These are phyloP conservation scores for Marasmius tenuissimus DNA, from an alignment of 1,284 basidiomycete genomes.

Conservation along the genomic window DNA sequence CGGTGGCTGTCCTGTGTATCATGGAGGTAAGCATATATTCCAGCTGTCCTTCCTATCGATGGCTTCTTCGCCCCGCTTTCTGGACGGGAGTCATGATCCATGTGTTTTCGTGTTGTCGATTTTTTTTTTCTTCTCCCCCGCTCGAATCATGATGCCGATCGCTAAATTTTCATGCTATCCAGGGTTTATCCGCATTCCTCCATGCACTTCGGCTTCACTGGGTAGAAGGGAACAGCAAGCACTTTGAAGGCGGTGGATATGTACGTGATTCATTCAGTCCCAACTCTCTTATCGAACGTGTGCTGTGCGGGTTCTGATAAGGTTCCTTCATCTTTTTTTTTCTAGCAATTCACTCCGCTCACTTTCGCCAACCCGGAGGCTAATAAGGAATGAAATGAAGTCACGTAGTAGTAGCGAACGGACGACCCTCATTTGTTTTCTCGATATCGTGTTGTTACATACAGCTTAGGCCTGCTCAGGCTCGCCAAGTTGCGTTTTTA, in stretches of 20 bases:
- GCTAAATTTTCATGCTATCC: background rate
- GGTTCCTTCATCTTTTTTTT: slow-evolving; percentile 26
- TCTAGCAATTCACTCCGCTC: slow-evolving; percentile 65
- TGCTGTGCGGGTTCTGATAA: slow-evolving; percentile 15
- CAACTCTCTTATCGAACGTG: background rate
- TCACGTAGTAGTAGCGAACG: background rate
- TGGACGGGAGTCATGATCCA: background rate
- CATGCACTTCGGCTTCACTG: slow-evolving; percentile 97
- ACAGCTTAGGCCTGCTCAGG: too few relatives aligned
- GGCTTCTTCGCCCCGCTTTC: background rate
- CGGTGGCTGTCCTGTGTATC: slow-evolving; percentile 79
- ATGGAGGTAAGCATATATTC: slow-evolving; percentile 77
- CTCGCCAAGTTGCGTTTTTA: too few relatives aligned
- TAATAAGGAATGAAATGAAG: slow-evolving; percentile 36
- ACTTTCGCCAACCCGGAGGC: slow-evolving; percentile 51
- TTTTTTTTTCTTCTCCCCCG: slow-evolving; percentile 1
- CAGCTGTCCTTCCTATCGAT: slow-evolving; percentile 1
- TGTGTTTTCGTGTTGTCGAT: slow-evolving; percentile 10
- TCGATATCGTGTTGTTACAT: background rate
- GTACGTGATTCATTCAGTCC: slow-evolving; percentile 47
- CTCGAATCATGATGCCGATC: slow-evolving; percentile 7
- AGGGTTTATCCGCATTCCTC: slow-evolving; percentile 93
- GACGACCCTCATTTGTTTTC: background rate
- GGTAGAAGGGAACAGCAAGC: slow-evolving; percentile 98
- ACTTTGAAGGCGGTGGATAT: slow-evolving; percentile 90